Evolutionary conservation across 2,329 filamentous ascomycete genomes (phyloP).

Genomic region (Colletotrichum sansevieriae): DNA sequence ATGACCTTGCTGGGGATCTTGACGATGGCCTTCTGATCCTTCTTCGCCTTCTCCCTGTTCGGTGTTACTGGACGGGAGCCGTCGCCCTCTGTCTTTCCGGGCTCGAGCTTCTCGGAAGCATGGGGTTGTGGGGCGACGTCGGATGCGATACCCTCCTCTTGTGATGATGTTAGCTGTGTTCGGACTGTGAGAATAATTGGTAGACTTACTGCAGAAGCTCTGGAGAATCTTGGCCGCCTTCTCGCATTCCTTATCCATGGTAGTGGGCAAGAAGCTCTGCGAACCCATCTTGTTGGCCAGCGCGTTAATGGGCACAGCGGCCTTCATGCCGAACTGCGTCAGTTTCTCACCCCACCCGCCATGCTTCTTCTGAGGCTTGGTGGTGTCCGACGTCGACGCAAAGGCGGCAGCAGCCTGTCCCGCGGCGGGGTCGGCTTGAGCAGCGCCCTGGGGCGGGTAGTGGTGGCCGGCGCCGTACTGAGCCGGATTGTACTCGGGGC

Average conservation of each 20-base stretch:
- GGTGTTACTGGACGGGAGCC: conserved; percentile 43
- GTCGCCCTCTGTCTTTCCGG: conserved; percentile 38
- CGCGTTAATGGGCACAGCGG: conserved; percentile 81
- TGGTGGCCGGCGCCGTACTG: conserved; percentile 33
- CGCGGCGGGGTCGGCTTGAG: conserved; percentile 14
- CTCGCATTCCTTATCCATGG: conserved; percentile 89
- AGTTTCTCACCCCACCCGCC: conserved; percentile 38
- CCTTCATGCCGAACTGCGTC: conserved; percentile 55
- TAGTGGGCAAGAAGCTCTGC: conserved; percentile 89
- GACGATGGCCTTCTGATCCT: conserved; percentile 62
- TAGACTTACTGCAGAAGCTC: conserved; percentile 82
- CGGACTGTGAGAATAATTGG: too few relatives aligned
- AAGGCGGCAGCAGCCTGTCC: conserved; percentile 10
- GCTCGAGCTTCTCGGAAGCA: conserved; percentile 42
- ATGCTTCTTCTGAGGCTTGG: conserved; percentile 35
- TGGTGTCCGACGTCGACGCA: conserved; percentile 10
- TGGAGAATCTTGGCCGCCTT: conserved; percentile 88
- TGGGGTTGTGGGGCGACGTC: conserved; percentile 48
- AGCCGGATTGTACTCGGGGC: conserved; percentile 38
- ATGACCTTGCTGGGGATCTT: conserved; percentile 72
- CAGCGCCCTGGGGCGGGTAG: conserved; percentile 26
- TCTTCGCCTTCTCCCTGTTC: conserved; percentile 43
- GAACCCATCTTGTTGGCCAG: conserved; percentile 85
- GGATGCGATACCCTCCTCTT: conserved; percentile 68
- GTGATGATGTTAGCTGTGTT: conserved; percentile 2